Conservation (phyloP, 306 rosid genomes). For the Cucurbita moschata region DNA sequence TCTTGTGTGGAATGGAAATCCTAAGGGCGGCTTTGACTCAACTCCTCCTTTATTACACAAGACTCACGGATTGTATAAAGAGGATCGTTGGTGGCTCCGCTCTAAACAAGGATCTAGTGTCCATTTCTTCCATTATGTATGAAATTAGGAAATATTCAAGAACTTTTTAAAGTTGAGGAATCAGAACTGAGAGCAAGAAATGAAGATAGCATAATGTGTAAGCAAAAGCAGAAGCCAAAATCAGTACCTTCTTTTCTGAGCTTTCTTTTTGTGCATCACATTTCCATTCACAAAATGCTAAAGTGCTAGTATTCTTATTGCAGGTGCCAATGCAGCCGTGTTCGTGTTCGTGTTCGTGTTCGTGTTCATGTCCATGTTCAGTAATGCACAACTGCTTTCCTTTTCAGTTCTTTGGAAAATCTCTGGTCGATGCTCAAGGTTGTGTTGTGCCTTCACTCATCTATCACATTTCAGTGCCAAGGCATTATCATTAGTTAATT, state of each 20-base stretch:
- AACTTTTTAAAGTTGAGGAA: slow-evolving; percentile 43
- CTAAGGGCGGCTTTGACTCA: slow-evolving; percentile 83
- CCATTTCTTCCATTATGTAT: slow-evolving; percentile 81
- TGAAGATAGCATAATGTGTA: not conserved
- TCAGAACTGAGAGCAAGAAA: not conserved
- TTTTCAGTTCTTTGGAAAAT: not conserved
- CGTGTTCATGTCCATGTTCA: not conserved
- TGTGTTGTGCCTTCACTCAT: not conserved
- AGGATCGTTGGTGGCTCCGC: slow-evolving; percentile 62
- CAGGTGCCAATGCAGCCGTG: not conserved
- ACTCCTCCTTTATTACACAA: slow-evolving; percentile 74
- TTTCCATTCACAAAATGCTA: not conserved
- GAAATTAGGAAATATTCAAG: slow-evolving; percentile 92
- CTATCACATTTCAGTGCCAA: not conserved
- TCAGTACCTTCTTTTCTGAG: not conserved
- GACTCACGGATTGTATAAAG: slow-evolving; percentile 90
- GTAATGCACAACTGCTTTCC: not conserved
- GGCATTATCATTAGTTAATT: not conserved
- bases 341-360: not conserved
- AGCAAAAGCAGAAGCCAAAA: not conserved
- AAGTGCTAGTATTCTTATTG: not conserved
- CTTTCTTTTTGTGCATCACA: not conserved
- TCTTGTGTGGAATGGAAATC: slow-evolving; percentile 93
- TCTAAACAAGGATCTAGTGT: slow-evolving; percentile 79
- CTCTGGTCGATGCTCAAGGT: not conserved